These are phyloP conservation scores for Decorospora gaudefroyi DNA, from an alignment of 2,329 filamentous ascomycete genomes.

Conservation along the genomic window DNA sequence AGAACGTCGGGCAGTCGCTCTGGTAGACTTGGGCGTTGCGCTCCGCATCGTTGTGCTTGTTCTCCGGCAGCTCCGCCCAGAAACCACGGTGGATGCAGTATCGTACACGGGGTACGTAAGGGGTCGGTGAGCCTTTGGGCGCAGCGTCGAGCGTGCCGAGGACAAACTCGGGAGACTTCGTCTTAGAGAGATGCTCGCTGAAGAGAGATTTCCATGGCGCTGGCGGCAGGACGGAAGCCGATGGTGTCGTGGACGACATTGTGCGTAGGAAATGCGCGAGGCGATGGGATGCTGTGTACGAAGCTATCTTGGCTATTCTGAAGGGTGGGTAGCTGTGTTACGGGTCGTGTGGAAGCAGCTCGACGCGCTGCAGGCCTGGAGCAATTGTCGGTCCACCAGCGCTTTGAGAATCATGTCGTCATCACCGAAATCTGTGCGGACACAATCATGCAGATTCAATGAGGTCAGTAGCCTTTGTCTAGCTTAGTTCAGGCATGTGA, in stretches of 20 bases:
- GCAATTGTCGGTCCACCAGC: constrained; percentile 7
- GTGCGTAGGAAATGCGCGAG: constrained; percentile 50
- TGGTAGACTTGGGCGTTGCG: constrained; percentile 72
- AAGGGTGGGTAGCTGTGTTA: neutral
- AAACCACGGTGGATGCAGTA: constrained; percentile 86
- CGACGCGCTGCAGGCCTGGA: constrained; percentile 1
- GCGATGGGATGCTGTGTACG: constrained; percentile 39
- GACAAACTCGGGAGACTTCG: constrained; percentile 57
- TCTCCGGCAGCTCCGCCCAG: constrained; percentile 73
- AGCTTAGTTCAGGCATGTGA: constrained; percentile 1
- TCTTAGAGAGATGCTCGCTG: constrained; percentile 55
- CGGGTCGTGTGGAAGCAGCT: constrained; percentile 2
- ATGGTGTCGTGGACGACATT: constrained; percentile 53
- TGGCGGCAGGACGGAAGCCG: constrained; percentile 43
- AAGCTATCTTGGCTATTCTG: constrained; percentile 48
- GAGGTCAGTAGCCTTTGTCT: constrained; percentile 11
- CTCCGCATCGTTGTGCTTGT: constrained; percentile 72
- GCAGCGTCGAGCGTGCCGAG: constrained; percentile 56
- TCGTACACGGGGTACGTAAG: constrained; percentile 63
- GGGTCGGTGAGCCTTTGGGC: constrained; percentile 47
- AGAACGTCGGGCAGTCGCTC: constrained; percentile 79
- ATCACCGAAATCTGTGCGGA: constrained; percentile 17
- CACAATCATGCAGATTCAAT: constrained; percentile 14
- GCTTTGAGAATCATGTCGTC: constrained; percentile 27
- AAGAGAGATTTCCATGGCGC: constrained; percentile 60